Percentiles rank a stretch among this genome's conserved stretches.
phyloP scores from a whole-genome alignment of 208 protist species.

The Sergeia podlipaevii region DNA sequence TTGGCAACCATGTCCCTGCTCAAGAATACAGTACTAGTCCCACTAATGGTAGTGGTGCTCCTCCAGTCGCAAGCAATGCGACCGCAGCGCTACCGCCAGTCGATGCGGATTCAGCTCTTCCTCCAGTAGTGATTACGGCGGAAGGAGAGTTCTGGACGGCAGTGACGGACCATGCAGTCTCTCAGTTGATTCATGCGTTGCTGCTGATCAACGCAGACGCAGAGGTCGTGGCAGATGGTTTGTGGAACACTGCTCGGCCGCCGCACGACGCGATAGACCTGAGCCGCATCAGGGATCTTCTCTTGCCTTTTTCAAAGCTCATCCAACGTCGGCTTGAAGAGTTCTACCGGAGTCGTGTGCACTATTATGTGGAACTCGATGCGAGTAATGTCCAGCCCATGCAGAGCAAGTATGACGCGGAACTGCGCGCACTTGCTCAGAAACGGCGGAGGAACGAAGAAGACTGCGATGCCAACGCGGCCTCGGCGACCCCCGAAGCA shows the following conservation, averaged over 20 bases:
- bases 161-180: conserved; percentile 26
- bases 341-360: conserved; percentile 37
- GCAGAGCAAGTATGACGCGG: conserved; percentile 20
- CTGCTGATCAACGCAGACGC: conserved; percentile 51
- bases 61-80: conserved; percentile 2
- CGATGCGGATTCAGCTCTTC: conserved; percentile 4
- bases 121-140: conserved; percentile 27
- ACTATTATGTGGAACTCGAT: conserved; percentile 31
- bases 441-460: not conserved
- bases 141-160: conserved; percentile 44
- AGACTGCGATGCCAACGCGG: not conserved
- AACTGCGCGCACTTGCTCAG: conserved; percentile 22
- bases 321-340: conserved; percentile 23
- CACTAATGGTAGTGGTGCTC: conserved; percentile 7
- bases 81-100: conserved; percentile 3
- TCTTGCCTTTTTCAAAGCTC: conserved; percentile 4
- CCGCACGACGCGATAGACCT: not conserved
- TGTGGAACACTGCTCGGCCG: not conserved
- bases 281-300: not conserved
- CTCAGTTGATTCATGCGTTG: conserved; percentile 49
- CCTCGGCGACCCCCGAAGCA: not conserved
- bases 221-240: not conserved
- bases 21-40: conserved; percentile 2
- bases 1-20: not conserved
- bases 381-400: conserved; percentile 28